Conservation (phyloP, 2,329 filamentous ascomycete species). For the Dryadomyces quercivorus region DNA sequence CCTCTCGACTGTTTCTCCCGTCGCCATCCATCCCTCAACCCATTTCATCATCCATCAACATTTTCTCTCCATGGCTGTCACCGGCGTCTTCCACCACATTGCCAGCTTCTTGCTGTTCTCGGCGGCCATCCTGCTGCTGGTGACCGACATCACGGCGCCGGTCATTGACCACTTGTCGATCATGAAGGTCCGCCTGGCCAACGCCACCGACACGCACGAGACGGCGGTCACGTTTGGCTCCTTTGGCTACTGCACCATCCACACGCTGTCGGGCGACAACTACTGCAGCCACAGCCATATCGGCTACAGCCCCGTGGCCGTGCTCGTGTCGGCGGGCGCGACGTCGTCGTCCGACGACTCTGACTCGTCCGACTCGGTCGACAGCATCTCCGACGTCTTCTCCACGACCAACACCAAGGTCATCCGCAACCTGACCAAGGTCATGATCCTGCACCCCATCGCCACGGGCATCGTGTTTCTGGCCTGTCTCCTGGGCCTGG, state of each 20-base stretch:
- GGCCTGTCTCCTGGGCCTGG: slow-evolving; percentile 42
- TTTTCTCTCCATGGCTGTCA: slow-evolving; percentile 27
- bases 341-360: not conserved
- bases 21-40: not conserved
- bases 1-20: too few species aligned
- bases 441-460: slow-evolving; percentile 52
- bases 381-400: slow-evolving; percentile 27
- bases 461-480: slow-evolving; percentile 45
- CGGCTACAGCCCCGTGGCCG: slow-evolving; percentile 41
- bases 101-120: slow-evolving; percentile 45
- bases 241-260: slow-evolving; percentile 42
- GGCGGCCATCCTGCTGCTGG: slow-evolving; percentile 41
- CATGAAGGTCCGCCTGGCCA: slow-evolving; percentile 36
- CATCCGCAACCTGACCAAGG: slow-evolving; percentile 35
- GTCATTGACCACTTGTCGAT: slow-evolving; percentile 43
- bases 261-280: slow-evolving; percentile 9
- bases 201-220: slow-evolving; percentile 20
- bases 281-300: slow-evolving; percentile 21
- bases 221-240: slow-evolving; percentile 39
- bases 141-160: slow-evolving; percentile 46
- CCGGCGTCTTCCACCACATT: slow-evolving; percentile 40
- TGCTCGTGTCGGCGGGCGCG: slow-evolving; percentile 21
- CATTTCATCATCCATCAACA: not conserved
- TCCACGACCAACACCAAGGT: slow-evolving; percentile 24
- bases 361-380: slow-evolving; percentile 8